Conservation (phyloP, 768 basidiomycete species). For the Rhodotorula graminis region DNA sequence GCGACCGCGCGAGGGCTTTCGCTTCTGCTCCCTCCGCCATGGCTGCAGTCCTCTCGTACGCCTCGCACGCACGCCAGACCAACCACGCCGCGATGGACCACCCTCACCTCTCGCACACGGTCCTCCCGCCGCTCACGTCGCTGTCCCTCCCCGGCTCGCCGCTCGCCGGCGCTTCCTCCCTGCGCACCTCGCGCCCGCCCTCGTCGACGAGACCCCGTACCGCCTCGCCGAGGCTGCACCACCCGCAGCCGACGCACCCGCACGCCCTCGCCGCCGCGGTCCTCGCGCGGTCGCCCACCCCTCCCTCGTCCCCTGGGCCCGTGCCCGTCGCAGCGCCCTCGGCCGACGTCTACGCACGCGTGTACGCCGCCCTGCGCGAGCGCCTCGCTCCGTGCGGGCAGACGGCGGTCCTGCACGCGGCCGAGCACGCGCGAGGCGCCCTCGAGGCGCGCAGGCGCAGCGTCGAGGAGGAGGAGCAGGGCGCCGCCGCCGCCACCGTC, state of each 20-base stretch:
- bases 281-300: background rate
- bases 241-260: background rate
- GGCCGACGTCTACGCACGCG: conserved; percentile 11
- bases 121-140: conserved; percentile 5
- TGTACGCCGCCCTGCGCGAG: conserved; percentile 11
- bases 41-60: no score
- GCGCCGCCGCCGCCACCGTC: background rate
- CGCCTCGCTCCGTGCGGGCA: background rate
- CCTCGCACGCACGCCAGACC: no score
- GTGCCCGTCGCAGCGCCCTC: background rate
- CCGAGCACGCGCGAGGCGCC: background rate
- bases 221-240: background rate
- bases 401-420: background rate
- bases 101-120: background rate
- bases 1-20: no score
- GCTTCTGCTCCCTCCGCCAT: no score
- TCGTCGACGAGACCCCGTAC: background rate
- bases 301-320: background rate
- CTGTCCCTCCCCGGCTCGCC: conserved; percentile 5
- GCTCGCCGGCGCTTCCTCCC: background rate
- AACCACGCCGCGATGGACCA: background rate
- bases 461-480: background rate
- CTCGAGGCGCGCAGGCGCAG: background rate
- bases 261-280: background rate
- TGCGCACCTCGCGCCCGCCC: background rate